Conservation (phyloP, 2,329 filamentous ascomycete genomes). For the Aspergillus luchuensis region DNA sequence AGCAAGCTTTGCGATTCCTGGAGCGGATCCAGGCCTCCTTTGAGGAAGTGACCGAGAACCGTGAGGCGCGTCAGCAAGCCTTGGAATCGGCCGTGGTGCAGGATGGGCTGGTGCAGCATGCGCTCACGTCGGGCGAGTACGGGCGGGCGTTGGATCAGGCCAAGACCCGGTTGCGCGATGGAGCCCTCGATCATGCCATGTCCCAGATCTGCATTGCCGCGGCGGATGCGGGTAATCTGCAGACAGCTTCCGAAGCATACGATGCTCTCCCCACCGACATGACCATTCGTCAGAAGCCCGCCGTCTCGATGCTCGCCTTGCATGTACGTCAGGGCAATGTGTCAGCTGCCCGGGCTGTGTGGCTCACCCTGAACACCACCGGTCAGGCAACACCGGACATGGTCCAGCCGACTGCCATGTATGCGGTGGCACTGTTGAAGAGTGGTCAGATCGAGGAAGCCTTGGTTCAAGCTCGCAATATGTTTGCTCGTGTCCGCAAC, state of each 20-base stretch:
- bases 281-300: conserved; percentile 57
- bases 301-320: conserved; percentile 82
- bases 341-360: conserved; percentile 74
- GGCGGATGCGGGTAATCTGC: conserved; percentile 74
- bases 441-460: conserved; percentile 83
- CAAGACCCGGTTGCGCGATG: conserved; percentile 58
- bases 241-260: conserved; percentile 69
- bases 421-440: conserved; percentile 81
- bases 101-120: conserved; percentile 76
- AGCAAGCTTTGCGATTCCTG: conserved; percentile 83
- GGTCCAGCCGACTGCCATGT: conserved; percentile 89
- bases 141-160: conserved; percentile 74
- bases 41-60: conserved; percentile 46
- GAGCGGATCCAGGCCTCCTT: conserved; percentile 69
- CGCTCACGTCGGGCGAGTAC: conserved; percentile 70
- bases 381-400: conserved; percentile 64
- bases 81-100: conserved; percentile 73
- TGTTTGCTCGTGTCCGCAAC: conserved; percentile 81
- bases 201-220: conserved; percentile 72
- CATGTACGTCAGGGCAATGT: conserved; percentile 82
- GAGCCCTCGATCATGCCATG: conserved; percentile 65
- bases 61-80: conserved; percentile 61
- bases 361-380: conserved; percentile 68
- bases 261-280: conserved; percentile 58
- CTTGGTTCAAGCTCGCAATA: conserved; percentile 73